Percentiles rank a stretch among this genome's conserved stretches.
These are phyloP conservation scores for Simplicillium sp. DNA, from an alignment of 2,329 filamentous ascomycete genomes.

Conservation along the genomic window DNA sequence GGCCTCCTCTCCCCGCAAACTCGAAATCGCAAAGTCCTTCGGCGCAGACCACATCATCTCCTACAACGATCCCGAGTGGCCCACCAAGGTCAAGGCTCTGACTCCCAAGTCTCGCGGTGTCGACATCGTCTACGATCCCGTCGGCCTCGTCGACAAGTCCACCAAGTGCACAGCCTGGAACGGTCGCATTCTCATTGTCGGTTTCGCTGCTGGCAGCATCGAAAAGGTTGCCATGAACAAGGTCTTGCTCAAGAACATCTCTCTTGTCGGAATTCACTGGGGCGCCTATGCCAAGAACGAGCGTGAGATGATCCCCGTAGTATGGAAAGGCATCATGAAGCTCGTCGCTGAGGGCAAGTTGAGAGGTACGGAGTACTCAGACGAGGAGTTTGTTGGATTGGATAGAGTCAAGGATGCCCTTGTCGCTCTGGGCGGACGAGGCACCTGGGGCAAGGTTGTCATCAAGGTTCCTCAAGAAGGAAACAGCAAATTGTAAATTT, in stretches of 20 bases:
- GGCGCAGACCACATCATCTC: conserved; percentile 79
- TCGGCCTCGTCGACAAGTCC: conserved; percentile 77
- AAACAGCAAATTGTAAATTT: conserved; percentile 42
- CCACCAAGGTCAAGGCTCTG: conserved; percentile 63
- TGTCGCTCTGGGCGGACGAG: conserved; percentile 65
- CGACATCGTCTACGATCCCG: conserved; percentile 92
- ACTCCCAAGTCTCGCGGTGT: conserved; percentile 66
- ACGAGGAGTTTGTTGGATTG: conserved; percentile 73
- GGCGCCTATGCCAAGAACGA: conserved; percentile 72
- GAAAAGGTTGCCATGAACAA: conserved; percentile 92
- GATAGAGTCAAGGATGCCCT: conserved; percentile 71
- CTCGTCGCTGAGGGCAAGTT: conserved; percentile 73
- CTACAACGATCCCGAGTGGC: conserved; percentile 58
- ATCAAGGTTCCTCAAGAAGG: conserved; percentile 68
- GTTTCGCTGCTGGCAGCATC: conserved; percentile 67
- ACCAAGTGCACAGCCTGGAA: conserved; percentile 95
- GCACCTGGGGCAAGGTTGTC: conserved; percentile 95
- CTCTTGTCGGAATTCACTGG: conserved; percentile 85
- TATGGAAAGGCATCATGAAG: conserved; percentile 77
- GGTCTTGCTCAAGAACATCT: conserved; percentile 88
- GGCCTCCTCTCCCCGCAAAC: conserved; percentile 70
- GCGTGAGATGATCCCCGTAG: conserved; percentile 55
- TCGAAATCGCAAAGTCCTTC: conserved; percentile 67
- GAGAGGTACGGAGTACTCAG: conserved; percentile 70
- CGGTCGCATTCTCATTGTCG: conserved; percentile 76